These are phyloP conservation scores for Withania somnifera DNA, from an alignment of 305 asterid species.

Conservation along the genomic window DNA sequence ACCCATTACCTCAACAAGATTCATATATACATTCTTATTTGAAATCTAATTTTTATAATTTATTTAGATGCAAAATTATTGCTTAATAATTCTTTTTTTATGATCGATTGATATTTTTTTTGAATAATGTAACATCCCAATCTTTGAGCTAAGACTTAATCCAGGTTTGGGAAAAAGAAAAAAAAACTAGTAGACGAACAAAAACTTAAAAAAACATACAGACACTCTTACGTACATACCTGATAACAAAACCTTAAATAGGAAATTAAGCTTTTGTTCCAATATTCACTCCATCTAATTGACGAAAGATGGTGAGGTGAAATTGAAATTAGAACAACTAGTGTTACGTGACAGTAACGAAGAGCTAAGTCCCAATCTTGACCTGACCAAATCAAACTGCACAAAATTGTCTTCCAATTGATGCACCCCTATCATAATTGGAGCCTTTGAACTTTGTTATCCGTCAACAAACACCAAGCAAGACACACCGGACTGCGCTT, in stretches of 20 bases:
- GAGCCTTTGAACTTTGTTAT: constrained; percentile 31
- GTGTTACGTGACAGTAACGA: constrained; percentile 21
- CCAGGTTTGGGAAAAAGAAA: background rate
- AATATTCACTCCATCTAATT: background rate
- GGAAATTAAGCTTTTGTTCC: background rate
- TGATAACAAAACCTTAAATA: background rate
- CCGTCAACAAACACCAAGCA: constrained; percentile 47
- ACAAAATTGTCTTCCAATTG: constrained; percentile 48
- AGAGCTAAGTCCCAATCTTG: constrained; percentile 30
- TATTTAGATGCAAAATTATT: no score
- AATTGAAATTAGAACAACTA: constrained; percentile 18
- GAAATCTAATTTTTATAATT: no score
- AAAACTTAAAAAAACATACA: background rate
- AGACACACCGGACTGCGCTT: constrained; percentile 17
- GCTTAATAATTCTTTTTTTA: no score
- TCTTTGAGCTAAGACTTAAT: no score
- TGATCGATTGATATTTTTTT: no score
- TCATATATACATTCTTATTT: no score
- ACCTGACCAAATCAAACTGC: constrained; percentile 44
- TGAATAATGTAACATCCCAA: no score
- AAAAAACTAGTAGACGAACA: background rate
- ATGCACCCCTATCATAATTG: constrained; percentile 46
- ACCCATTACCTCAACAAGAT: no score
- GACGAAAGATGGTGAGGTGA: background rate
- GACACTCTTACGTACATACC: background rate